phyloP scores from a whole-genome alignment of 2,329 filamentous ascomycete species.

The Macroventuria anomochaeta region DNA sequence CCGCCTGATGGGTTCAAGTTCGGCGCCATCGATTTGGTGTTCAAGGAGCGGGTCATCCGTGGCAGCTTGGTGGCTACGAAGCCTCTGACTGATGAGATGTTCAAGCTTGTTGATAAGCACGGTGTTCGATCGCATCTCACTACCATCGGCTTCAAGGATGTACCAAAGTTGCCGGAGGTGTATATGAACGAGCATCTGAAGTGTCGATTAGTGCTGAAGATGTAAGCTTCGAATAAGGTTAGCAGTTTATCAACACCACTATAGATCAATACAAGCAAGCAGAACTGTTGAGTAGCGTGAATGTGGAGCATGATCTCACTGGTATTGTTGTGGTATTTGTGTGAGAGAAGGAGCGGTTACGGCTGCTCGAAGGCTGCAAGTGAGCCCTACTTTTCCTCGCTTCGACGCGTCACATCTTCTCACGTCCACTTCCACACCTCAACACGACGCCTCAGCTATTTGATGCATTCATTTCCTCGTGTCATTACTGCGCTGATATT shows the following conservation, averaged over 20 bases:
- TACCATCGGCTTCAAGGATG: not conserved
- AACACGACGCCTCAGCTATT: not conserved
- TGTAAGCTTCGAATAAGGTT: not conserved
- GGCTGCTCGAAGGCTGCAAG: not conserved
- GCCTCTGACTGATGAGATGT: not conserved
- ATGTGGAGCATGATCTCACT: not conserved
- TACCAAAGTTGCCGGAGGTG: not conserved
- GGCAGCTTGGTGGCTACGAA: slow-evolving; percentile 1
- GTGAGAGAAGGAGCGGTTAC: not conserved
- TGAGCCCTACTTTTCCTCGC: not conserved
- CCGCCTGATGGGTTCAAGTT: slow-evolving; percentile 10
- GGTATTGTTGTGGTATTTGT: not conserved
- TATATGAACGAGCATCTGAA: slow-evolving; percentile 2
- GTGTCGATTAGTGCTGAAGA: not conserved
- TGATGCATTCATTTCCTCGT: too few relatives aligned
- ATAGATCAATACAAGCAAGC: too few relatives aligned
- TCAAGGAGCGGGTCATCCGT: slow-evolving; percentile 1
- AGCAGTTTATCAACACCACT: not conserved
- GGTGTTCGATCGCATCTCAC: not conserved
- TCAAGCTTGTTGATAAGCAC: not conserved
- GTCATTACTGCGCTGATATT: too few relatives aligned
- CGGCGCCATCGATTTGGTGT: slow-evolving; percentile 16
- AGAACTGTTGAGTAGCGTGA: too few relatives aligned
- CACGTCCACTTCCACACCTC: not conserved
- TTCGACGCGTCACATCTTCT: not conserved